These are phyloP conservation scores for Paraglomus occultum DNA, from an alignment of 192 early-diverging fungal species.

Conservation along the genomic window DNA sequence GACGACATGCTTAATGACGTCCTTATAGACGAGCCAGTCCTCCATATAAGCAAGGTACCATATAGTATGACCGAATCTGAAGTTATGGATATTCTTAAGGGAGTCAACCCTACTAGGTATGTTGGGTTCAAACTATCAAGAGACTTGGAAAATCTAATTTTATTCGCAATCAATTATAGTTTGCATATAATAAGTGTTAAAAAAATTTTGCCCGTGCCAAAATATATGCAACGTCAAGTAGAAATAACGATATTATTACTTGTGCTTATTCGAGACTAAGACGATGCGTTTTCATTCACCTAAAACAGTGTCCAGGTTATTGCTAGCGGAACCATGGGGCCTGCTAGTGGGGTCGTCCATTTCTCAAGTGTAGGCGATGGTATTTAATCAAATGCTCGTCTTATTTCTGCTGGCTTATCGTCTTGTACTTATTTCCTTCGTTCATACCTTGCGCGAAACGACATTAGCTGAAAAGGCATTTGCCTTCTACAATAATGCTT, in stretches of 20 bases:
- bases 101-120: conserved; percentile 32
- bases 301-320: no score
- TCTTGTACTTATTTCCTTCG: not conserved
- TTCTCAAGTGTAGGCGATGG: conserved; percentile 36
- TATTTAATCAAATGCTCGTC: conserved; percentile 8
- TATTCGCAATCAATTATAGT: not conserved
- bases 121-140: conserved; percentile 6
- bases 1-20: not conserved
- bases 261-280: no score
- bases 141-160: not conserved
- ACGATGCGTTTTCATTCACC: no score
- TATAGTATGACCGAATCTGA: conserved; percentile 31
- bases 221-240: no score
- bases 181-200: not conserved
- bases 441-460: not conserved
- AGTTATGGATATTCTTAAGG: conserved; percentile 30
- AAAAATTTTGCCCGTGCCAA: no score
- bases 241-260: no score
- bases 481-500: conserved; percentile 37
- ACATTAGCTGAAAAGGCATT: conserved; percentile 43
- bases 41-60: conserved; percentile 31
- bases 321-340: conserved; percentile 10
- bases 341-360: conserved; percentile 27
- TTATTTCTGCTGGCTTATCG: not conserved
- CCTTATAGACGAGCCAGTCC: conserved; percentile 7